Percentiles rank a stretch among this genome's conserved stretches.
Evolutionary conservation across 2,329 filamentous ascomycete genomes (phyloP).

Genomic region (Ophiostoma perfectum): DNA sequence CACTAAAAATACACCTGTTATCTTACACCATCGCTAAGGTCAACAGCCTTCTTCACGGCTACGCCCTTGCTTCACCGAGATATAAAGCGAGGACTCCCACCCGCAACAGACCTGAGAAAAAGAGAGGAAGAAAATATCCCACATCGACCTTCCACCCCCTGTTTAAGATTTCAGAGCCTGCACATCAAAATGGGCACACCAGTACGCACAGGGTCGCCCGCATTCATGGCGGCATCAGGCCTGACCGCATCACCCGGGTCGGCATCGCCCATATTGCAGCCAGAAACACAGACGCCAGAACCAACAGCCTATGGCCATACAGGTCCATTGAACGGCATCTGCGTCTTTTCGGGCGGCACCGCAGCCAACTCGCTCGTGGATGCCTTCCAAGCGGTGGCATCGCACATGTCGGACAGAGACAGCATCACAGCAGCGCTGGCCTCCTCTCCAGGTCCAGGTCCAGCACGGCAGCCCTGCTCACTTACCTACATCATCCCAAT

Average conservation of each 20-base stretch:
- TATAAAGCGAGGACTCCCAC: neutral
- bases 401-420: slow-evolving; percentile 31
- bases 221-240: neutral
- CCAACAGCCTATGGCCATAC: neutral
- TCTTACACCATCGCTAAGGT: slow-evolving; percentile 18
- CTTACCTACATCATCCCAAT: slow-evolving; percentile 89
- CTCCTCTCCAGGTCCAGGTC: slow-evolving; percentile 37
- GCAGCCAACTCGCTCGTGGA: slow-evolving; percentile 94
- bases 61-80: neutral
- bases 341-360: slow-evolving; percentile 86
- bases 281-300: neutral
- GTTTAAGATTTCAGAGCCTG: neutral
- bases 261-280: slow-evolving; percentile 11
- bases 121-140: no score
- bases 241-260: slow-evolving; percentile 15
- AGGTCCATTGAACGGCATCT: slow-evolving; percentile 48
- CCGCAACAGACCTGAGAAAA: no score
- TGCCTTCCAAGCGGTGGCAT: slow-evolving; percentile 62
- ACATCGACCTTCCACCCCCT: no score
- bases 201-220: neutral
- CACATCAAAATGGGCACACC: neutral
- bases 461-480: slow-evolving; percentile 47
- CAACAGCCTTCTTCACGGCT: neutral
- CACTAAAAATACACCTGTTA: slow-evolving; percentile 12
- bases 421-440: neutral